Evolutionary conservation across 2,329 filamentous ascomycete species (phyloP).

Genomic region (Monilinia vaccinii-corymbosi): DNA sequence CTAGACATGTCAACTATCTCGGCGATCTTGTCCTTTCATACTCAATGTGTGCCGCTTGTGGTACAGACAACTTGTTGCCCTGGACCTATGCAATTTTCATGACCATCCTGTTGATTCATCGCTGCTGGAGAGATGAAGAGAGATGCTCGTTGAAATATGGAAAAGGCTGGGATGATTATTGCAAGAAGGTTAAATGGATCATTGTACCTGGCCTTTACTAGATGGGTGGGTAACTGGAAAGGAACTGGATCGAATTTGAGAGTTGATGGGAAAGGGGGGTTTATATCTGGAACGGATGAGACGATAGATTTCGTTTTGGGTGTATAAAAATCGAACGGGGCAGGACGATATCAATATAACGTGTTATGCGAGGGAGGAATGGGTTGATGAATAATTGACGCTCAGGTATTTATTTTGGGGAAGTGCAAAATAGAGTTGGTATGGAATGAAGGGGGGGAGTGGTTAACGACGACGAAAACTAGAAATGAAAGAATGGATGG

Average conservation of each 20-base stretch:
- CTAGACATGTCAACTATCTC: conserved; percentile 35
- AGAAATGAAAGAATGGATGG: not conserved
- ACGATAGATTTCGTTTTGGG: not conserved
- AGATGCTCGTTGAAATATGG: conserved; percentile 39
- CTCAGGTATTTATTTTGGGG: not conserved
- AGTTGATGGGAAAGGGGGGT: not conserved
- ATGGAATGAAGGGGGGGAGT: not conserved
- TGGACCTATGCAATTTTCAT: conserved; percentile 40
- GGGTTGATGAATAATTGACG: not conserved
- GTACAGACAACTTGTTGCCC: conserved; percentile 32
- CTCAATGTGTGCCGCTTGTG: conserved; percentile 35
- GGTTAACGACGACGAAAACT: too few species aligned
- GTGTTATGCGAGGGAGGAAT: not conserved
- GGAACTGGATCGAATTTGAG: not conserved
- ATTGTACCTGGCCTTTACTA: conserved; percentile 36
- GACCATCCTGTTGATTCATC: conserved; percentile 36
- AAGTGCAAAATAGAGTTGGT: not conserved
- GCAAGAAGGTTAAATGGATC: conserved; percentile 34
- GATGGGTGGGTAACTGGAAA: not conserved
- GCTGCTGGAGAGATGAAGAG: conserved; percentile 38
- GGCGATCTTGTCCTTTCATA: conserved; percentile 34
- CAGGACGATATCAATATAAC: not conserved
- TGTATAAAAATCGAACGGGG: not conserved
- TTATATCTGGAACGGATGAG: not conserved
- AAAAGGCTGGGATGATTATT: conserved; percentile 36